Percentiles rank a stretch among this genome's conserved stretches.
Conservation (phyloP, 306 rosid genomes). For the Acacia acuminata region DNA sequence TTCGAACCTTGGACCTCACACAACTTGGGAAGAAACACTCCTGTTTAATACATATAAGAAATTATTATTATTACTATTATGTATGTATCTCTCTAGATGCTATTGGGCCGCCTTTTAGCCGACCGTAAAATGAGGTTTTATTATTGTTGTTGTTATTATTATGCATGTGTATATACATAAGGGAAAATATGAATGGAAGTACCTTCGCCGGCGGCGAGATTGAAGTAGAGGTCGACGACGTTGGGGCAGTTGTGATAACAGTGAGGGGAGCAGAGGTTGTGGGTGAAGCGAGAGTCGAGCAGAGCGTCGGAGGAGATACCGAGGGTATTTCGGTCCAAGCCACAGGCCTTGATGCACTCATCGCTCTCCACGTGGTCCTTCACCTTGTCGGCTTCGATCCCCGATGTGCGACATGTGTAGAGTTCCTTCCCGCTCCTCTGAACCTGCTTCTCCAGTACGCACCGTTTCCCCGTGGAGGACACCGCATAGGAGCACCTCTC, state of each 20-base stretch:
- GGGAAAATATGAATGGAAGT: neutral
- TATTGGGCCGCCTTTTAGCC: too few relatives aligned
- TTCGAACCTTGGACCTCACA: conserved; percentile 53
- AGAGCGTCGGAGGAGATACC: conserved; percentile 66
- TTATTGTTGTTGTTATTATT: too few relatives aligned
- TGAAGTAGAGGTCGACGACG: conserved; percentile 66
- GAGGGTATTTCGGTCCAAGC: conserved; percentile 48
- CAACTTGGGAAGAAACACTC: conserved; percentile 65
- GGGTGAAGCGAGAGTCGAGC: conserved; percentile 50
- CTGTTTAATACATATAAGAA: conserved; percentile 7
- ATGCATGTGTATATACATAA: too few relatives aligned
- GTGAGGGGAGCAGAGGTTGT: conserved; percentile 52
- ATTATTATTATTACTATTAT: too few relatives aligned
- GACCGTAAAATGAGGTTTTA: too few relatives aligned
- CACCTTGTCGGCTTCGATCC: conserved; percentile 50
- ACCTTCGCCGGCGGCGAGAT: conserved; percentile 80
- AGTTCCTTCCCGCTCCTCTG: conserved; percentile 54
- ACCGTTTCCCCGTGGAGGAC: conserved; percentile 54
- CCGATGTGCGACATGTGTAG: conserved; percentile 55
- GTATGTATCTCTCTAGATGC: too few relatives aligned
- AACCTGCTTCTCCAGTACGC: conserved; percentile 61
- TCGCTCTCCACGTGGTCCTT: conserved; percentile 56
- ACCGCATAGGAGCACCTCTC: conserved; percentile 62
- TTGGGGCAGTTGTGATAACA: conserved; percentile 59
- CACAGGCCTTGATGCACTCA: conserved; percentile 53